Percentiles rank a stretch among this genome's conserved stretches.
Evolutionary conservation across 495 filamentous ascomycete genomes (phyloP).

Genomic region (Neurospora cerealis): DNA sequence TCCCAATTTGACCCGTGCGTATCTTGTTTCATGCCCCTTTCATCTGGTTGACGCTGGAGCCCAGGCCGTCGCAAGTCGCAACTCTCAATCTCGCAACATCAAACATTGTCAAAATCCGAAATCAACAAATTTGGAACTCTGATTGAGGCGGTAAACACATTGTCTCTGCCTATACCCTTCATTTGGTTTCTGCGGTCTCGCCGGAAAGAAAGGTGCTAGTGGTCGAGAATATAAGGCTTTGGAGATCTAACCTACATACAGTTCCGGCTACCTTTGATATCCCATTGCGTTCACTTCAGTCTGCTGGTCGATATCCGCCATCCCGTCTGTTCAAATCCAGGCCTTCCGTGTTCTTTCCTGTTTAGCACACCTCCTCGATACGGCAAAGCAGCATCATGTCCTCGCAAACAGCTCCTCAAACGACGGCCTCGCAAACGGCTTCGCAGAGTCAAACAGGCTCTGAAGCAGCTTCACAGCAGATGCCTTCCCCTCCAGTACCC

Average conservation of each 20-base stretch:
- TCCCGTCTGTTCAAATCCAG: not conserved
- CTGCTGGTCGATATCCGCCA: not conserved
- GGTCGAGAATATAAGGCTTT: not conserved
- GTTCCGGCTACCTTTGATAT: not conserved
- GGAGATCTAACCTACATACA: not conserved
- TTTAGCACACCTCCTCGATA: not conserved
- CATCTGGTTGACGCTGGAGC: not conserved
- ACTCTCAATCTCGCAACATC: slow-evolving; percentile 7
- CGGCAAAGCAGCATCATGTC: not conserved
- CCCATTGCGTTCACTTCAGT: not conserved
- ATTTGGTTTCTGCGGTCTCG: not conserved
- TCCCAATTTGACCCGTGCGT: not conserved
- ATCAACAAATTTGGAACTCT: not conserved
- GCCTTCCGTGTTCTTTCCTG: not conserved
- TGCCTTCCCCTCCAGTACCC: slow-evolving; percentile 21
- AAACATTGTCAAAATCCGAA: not conserved
- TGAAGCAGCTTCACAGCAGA: slow-evolving; percentile 18
- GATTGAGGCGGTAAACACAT: not conserved
- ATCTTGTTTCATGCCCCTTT: not conserved
- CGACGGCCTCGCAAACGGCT: not conserved
- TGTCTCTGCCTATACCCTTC: not conserved
- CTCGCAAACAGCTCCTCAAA: not conserved
- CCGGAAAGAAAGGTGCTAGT: not conserved
- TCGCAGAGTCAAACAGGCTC: not conserved
- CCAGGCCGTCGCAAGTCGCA: slow-evolving; percentile 15